Evolutionary conservation across 2,329 filamentous ascomycete genomes (phyloP).

Genomic region (Fusarium odoratissimum): DNA sequence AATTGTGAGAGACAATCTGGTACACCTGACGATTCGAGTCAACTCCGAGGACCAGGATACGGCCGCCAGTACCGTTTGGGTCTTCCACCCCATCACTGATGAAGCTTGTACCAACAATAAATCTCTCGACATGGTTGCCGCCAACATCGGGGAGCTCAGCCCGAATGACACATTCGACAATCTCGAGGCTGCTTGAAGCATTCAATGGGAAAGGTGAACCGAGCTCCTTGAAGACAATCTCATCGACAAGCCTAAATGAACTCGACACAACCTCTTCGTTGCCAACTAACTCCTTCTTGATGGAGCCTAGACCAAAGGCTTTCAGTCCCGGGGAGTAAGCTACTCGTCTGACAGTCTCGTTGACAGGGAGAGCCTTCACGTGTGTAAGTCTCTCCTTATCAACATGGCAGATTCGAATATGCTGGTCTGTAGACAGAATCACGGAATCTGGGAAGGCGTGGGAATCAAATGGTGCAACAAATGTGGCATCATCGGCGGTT

Average conservation of each 20-base stretch:
- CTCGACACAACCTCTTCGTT: conserved; percentile 82
- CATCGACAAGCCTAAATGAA: conserved; percentile 90
- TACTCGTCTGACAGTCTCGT: conserved; percentile 86
- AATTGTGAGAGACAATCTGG: conserved; percentile 72
- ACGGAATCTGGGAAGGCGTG: conserved; percentile 84
- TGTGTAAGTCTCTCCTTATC: conserved; percentile 90
- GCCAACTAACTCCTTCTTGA: conserved; percentile 76
- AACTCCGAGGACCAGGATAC: conserved; percentile 87
- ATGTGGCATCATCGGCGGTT: conserved; percentile 85
- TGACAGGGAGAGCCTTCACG: conserved; percentile 81
- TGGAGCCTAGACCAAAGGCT: conserved; percentile 88
- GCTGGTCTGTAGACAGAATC: conserved; percentile 79
- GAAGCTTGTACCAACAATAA: conserved; percentile 91
- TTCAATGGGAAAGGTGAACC: conserved; percentile 74
- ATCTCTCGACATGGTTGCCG: conserved; percentile 75
- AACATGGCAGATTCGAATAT: conserved; percentile 82
- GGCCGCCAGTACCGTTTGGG: conserved; percentile 67
- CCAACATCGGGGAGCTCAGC: conserved; percentile 73
- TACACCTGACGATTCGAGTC: conserved; percentile 79
- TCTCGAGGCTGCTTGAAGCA: conserved; percentile 65
- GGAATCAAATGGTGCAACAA: conserved; percentile 84
- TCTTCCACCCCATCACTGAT: conserved; percentile 67
- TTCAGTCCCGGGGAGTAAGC: conserved; percentile 84
- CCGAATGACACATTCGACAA: conserved; percentile 86
- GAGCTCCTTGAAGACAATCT: conserved; percentile 84